Conservation (phyloP, 805 yeast species). For the Tetrapisispora namnaoensis region DNA sequence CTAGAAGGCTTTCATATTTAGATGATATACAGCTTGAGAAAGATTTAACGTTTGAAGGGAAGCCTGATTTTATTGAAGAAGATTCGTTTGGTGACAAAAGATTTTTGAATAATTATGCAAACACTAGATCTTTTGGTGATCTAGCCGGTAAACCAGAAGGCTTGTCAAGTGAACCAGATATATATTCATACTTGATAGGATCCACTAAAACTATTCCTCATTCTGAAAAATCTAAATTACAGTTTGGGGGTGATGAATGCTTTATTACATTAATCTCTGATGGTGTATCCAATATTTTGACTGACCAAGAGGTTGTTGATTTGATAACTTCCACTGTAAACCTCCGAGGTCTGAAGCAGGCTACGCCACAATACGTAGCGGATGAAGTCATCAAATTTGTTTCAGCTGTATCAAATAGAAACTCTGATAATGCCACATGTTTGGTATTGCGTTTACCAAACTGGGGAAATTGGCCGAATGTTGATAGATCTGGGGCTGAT, state of each 20-base stretch:
- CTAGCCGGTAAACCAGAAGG: conserved; percentile 71
- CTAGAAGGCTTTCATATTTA: conserved; percentile 55
- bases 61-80: conserved; percentile 35
- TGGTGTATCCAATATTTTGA: conserved; percentile 71
- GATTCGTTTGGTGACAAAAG: conserved; percentile 93
- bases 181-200: conserved; percentile 60
- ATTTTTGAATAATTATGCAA: conserved; percentile 66
- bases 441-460: conserved; percentile 68
- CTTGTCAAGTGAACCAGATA: conserved; percentile 86
- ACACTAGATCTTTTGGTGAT: conserved; percentile 93
- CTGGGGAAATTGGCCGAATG: conserved; percentile 89
- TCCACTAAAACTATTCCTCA: conserved; percentile 37
- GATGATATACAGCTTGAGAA: neutral
- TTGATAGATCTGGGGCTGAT: conserved; percentile 72
- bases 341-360: conserved; percentile 50
- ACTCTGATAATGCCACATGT: conserved; percentile 92
- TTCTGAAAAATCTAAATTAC: conserved; percentile 27
- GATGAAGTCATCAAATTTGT: conserved; percentile 76
- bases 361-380: conserved; percentile 80
- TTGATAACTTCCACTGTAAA: conserved; percentile 60
- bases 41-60: neutral
- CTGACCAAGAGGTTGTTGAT: conserved; percentile 90
- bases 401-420: conserved; percentile 67
- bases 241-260: conserved; percentile 76
- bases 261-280: conserved; percentile 78